A percentile compares a stretch with the other conserved stretches of the same genome.
These are phyloP conservation scores for Sonneratia alba DNA, from an alignment of 345 rosid species.

Conservation along the genomic window DNA sequence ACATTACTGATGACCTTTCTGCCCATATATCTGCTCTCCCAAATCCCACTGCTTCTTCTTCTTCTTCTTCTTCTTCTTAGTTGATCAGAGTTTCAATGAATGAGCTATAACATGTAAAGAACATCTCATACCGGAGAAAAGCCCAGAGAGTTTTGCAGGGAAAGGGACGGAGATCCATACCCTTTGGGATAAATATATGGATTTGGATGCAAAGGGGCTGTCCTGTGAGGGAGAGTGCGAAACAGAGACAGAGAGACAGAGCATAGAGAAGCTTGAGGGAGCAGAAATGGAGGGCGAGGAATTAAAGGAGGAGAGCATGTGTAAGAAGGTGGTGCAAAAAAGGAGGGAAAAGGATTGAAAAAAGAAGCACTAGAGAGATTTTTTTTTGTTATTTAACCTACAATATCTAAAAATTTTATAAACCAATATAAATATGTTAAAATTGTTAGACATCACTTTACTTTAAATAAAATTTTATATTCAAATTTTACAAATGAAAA, in stretches of 20 bases:
- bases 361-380: neutral
- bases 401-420: no score
- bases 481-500: no score
- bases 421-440: no score
- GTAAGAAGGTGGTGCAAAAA: constrained; percentile 2
- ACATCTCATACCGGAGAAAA: neutral
- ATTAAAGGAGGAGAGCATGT: constrained; percentile 6
- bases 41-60: no score
- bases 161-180: constrained; percentile 11
- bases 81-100: neutral
- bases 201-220: neutral
- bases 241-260: neutral
- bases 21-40: constrained; percentile 7
- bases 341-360: constrained; percentile 1
- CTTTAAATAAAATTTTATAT: no score
- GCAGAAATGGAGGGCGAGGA: no score
- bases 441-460: neutral
- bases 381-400: no score
- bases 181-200: neutral
- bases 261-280: no score
- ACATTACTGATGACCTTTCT: constrained; percentile 3
- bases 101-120: neutral
- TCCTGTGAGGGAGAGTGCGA: constrained; percentile 7
- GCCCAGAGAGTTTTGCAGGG: neutral
- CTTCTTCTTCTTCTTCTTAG: neutral